phyloP scores from a whole-genome alignment of 352 stramenopile genomes.

The Pythium folliculosum region DNA sequence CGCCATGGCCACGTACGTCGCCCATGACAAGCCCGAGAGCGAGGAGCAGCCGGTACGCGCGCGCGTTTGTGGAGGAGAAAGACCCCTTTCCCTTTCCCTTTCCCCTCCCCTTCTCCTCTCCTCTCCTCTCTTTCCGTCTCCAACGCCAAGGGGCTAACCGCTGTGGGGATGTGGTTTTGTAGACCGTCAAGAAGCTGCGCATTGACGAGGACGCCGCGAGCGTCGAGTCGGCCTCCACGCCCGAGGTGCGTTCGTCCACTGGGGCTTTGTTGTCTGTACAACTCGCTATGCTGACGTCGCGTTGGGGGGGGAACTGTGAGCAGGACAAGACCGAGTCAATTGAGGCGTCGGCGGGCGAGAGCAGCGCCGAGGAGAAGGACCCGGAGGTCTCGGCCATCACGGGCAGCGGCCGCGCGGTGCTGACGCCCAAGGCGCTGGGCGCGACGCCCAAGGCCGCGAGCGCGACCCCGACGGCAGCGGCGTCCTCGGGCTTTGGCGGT shows the following conservation, averaged over 20 bases:
- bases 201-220: constrained; percentile 30
- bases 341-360: constrained; percentile 19
- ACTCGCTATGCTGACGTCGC: background rate
- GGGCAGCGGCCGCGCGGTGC: constrained; percentile 10
- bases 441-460: background rate
- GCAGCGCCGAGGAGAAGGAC: constrained; percentile 25
- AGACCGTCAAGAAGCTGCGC: constrained; percentile 38
- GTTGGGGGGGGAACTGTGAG: background rate
- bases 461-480: constrained; percentile 6
- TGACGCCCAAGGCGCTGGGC: constrained; percentile 20
- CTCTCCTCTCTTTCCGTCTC: background rate
- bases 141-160: too few relatives aligned
- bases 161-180: background rate
- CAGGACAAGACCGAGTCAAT: constrained; percentile 27
- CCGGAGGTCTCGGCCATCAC: constrained; percentile 12
- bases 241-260: constrained; percentile 22
- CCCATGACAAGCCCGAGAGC: constrained; percentile 75
- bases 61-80: background rate
- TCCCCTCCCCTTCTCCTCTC: background rate
- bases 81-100: background rate
- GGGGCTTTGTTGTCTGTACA: background rate
- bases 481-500: constrained; percentile 44
- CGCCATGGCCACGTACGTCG: constrained; percentile 68
- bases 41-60: constrained; percentile 58
- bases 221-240: constrained; percentile 27